Percentiles rank a stretch among this genome's conserved stretches.
phyloP scores from a whole-genome alignment of 495 filamentous ascomycete species.

The Thermothielavioides terrestris region DNA sequence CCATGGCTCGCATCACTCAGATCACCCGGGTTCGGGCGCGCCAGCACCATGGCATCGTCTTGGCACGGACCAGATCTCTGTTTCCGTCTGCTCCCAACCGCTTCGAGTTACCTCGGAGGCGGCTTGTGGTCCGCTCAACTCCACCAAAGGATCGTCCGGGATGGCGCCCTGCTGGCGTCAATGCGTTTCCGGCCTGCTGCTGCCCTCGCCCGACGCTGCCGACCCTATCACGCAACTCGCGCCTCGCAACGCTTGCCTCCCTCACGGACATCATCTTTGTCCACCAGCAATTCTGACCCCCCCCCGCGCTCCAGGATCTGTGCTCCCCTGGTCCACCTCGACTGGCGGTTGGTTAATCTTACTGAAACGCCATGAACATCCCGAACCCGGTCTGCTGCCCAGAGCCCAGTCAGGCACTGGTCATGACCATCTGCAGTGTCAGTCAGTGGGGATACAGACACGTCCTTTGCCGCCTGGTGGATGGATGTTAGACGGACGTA shows the following conservation, averaged over 20 bases:
- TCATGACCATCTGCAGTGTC: too few relatives aligned
- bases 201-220: not conserved
- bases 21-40: too few relatives aligned
- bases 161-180: conserved; percentile 5
- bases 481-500: not conserved
- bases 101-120: conserved; percentile 1
- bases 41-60: conserved; percentile 3
- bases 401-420: not conserved
- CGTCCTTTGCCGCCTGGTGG: too few relatives aligned
- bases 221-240: not conserved
- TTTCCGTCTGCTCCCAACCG: conserved; percentile 6
- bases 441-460: too few relatives aligned
- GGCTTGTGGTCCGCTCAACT: not conserved
- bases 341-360: conserved; percentile 13
- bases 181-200: not conserved
- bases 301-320: not conserved
- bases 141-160: conserved; percentile 3
- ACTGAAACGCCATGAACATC: conserved; percentile 15
- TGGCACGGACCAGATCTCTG: conserved; percentile 5
- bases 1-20: conserved; percentile 10
- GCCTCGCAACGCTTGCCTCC: not conserved
- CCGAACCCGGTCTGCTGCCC: not conserved
- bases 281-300: not conserved
- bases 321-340: not conserved
- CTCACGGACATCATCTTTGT: not conserved